Evolutionary conservation across 2,329 filamentous ascomycete species (phyloP), one percentile per base, ranked within the genome.

Genomic region (Pestalotiopsis sp.): DNA sequence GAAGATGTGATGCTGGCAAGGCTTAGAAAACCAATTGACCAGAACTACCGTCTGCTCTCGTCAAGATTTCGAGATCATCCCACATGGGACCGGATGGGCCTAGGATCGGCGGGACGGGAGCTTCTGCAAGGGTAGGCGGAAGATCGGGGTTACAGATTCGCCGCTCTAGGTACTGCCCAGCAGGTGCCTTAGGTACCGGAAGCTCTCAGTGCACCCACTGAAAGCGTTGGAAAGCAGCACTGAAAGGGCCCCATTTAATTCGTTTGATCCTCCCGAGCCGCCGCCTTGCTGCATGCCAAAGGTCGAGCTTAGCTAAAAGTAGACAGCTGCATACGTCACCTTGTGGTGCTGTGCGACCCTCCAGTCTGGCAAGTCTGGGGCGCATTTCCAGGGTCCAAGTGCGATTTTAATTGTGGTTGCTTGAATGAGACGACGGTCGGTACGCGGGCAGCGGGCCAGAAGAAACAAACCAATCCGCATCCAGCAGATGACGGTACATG

Each of bases 121-220:
- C 25, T 41, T 62, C 59, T 59, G 57, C 57, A 59, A 36, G 57
- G 56, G 25, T 20, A 25, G 56, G 31, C 68, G 64, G 64, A 61
- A 41, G 41, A 49, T 60, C 68, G 68, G 68, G 27, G 38, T 67
- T 69, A 67, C 68, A 67, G 68, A 69, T 69, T 65, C 17, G 64
- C 68, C 68, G 68, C 31, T 20, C n/a, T 25, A 38, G 59, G 59
- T 38, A 36, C 14, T 25, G 17, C 14, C 49, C 49, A 57, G 23
- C 23, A 5, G 20, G 4, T 58, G n/a, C 12, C 12, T 9, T 61
- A 61, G 58, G 56, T 58, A 58, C 56, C 20, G 56, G 13, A 58
- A 58, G 56, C 25, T 58, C n/a, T n/a, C 13, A 27, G 14, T 17
- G 49, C 9, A 13, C 9, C 11, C 11, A 4, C 17, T 14, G 13